phyloP scores from a whole-genome alignment of 495 filamentous ascomycete species.

The Cudoniella acicularis region DNA sequence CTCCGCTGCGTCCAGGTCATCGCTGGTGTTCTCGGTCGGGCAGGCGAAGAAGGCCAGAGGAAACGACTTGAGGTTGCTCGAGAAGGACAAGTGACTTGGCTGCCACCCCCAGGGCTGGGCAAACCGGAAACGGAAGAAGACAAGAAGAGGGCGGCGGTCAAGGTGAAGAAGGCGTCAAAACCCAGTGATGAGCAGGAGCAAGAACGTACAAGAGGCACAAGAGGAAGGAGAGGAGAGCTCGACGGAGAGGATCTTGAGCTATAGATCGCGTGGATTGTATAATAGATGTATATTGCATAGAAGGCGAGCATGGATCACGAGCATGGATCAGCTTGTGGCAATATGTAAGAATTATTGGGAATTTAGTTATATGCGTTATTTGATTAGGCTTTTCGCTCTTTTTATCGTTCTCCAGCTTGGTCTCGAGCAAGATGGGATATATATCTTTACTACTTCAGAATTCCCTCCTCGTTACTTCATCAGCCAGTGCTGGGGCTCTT shows the following conservation, averaged over 20 bases:
- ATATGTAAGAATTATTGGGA: too few relatives aligned
- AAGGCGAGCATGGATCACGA: neutral
- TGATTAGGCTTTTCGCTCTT: too few relatives aligned
- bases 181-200: neutral
- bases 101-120: constrained; percentile 14
- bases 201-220: neutral
- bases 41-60: constrained; percentile 72
- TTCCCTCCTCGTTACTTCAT: too few relatives aligned
- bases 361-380: too few relatives aligned
- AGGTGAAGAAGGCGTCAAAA: neutral
- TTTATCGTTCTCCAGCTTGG: too few relatives aligned
- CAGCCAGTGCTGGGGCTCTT: too few relatives aligned
- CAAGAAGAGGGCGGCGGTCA: neutral
- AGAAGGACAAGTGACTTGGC: constrained; percentile 37
- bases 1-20: constrained; percentile 76
- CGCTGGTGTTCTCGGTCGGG: constrained; percentile 77
- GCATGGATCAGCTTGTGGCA: too few relatives aligned
- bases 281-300: neutral
- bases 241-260: neutral
- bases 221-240: neutral
- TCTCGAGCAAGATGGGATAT: too few relatives aligned
- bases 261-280: neutral
- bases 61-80: constrained; percentile 58
- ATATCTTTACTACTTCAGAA: too few relatives aligned
- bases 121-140: constrained; percentile 4